Evolutionary conservation across 176 grass and related monocot genomes (phyloP).

Genomic region (Luzula sylvatica): DNA sequence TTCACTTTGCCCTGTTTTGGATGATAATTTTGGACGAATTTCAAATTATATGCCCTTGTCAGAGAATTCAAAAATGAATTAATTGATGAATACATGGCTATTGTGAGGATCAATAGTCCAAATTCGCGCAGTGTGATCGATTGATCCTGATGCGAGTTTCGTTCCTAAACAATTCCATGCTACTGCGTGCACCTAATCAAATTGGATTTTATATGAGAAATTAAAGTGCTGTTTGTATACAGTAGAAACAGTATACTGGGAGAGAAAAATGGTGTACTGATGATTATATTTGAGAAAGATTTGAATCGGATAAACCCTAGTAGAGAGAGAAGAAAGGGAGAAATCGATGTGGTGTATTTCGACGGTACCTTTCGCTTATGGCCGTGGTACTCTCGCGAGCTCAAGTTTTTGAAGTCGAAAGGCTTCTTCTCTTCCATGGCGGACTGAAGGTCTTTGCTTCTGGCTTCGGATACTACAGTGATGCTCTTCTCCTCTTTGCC

Average conservation of each 20-base stretch:
- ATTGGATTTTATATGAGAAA: not conserved
- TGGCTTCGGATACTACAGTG: too few relatives aligned
- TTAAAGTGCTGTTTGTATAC: not conserved
- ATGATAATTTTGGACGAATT: slow-evolving; percentile 19
- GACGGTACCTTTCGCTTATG: slow-evolving; percentile 88
- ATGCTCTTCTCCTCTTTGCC: too few relatives aligned
- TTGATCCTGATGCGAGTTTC: slow-evolving; percentile 89
- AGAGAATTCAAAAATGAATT: not conserved
- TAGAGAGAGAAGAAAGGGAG: not conserved
- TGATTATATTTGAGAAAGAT: too few relatives aligned
- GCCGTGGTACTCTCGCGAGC: slow-evolving; percentile 65
- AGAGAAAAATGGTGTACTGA: not conserved
- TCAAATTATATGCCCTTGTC: not conserved
- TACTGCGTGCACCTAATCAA: slow-evolving; percentile 84
- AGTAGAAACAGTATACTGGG: too few relatives aligned
- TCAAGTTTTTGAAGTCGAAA: slow-evolving; percentile 44
- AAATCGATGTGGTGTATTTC: too few relatives aligned
- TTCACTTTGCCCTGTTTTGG: slow-evolving; percentile 79
- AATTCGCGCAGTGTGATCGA: slow-evolving; percentile 90
- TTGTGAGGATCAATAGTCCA: slow-evolving; percentile 89
- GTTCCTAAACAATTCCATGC: slow-evolving; percentile 93
- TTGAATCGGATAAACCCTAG: slow-evolving; percentile 1
- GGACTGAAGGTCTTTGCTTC: too few relatives aligned
- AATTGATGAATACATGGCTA: slow-evolving; percentile 61
- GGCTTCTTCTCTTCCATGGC: slow-evolving; percentile 11